These are phyloP conservation scores for Naganishia albida DNA, from an alignment of 1,284 basidiomycete species.

Conservation along the genomic window DNA sequence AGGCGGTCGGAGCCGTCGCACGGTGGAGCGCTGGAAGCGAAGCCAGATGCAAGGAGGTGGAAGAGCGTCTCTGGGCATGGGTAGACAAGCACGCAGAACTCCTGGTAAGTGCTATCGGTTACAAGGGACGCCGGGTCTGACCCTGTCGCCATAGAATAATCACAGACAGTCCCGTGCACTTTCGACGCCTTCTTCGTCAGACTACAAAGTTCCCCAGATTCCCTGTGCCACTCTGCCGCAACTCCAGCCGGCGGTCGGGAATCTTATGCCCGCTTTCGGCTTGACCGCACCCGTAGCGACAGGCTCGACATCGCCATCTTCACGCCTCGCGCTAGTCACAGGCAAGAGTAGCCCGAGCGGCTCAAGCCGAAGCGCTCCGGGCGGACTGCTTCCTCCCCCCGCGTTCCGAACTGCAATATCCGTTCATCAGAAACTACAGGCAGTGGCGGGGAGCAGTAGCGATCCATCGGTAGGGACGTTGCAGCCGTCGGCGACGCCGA, in stretches of 20 bases:
- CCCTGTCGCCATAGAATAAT: background rate
- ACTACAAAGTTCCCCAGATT: conserved; percentile 48
- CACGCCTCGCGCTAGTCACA: conserved; percentile 3
- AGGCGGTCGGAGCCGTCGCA: conserved; percentile 44
- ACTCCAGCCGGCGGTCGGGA: conserved; percentile 39
- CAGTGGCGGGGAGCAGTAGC: background rate
- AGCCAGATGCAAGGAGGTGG: conserved; percentile 44
- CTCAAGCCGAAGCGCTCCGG: background rate
- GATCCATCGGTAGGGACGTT: no score
- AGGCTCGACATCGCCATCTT: conserved; percentile 32
- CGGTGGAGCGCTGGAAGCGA: conserved; percentile 52
- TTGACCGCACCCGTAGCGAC: conserved; percentile 39
- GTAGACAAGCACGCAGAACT: conserved; percentile 35
- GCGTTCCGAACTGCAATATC: conserved; percentile 5
- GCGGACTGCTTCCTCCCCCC: conserved; percentile 13
- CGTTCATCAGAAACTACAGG: conserved; percentile 20
- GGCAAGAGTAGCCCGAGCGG: conserved; percentile 4
- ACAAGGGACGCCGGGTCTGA: no score
- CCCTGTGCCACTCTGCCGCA: conserved; percentile 47
- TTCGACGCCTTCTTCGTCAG: conserved; percentile 46
- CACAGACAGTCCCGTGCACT: conserved; percentile 32
- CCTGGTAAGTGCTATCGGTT: background rate
- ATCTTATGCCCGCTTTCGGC: conserved; percentile 40
- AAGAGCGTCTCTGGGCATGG: conserved; percentile 48
- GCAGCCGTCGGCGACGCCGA: no score